phyloP scores from a whole-genome alignment of 139 green algal species.

The Chlamydomonas sp. region DNA sequence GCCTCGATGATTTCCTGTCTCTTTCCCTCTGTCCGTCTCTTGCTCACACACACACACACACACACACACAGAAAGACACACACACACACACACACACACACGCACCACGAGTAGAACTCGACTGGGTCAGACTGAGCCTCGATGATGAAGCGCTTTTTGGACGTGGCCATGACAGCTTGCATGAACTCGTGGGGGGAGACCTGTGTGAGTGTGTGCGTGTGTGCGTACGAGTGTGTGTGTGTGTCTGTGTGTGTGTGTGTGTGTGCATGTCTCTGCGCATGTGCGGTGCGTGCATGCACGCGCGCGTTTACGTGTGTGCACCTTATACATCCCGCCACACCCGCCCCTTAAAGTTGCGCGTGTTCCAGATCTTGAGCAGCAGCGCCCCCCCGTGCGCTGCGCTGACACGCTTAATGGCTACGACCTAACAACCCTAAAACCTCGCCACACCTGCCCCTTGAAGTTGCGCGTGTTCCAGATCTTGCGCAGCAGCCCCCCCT shows the following conservation, averaged over 20 bases:
- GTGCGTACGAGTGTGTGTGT: neutral
- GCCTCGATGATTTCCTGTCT: neutral
- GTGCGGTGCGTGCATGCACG: too few species aligned
- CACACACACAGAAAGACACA: too few species aligned
- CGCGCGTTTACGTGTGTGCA: too few species aligned
- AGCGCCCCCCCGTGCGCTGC: conserved; percentile 83
- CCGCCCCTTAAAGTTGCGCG: conserved; percentile 91
- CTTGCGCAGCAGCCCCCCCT: conserved; percentile 88
- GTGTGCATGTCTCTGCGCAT: too few species aligned
- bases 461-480: conserved; percentile 93
- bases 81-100: too few species aligned
- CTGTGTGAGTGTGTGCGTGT: conserved; percentile 22
- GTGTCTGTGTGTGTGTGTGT: neutral
- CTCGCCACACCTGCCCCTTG: conserved; percentile 77
- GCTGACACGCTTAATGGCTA: too few species aligned
- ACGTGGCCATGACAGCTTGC: conserved; percentile 76
- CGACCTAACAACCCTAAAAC: too few species aligned
- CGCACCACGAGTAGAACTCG: conserved; percentile 88
- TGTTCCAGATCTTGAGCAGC: conserved; percentile 93
- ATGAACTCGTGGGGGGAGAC: conserved; percentile 95
- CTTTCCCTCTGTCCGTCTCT: too few species aligned
- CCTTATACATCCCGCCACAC: conserved; percentile 24
- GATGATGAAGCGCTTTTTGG: conserved; percentile 79
- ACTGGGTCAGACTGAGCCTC: conserved; percentile 76
- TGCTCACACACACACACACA: too few species aligned